A percentile compares a stretch with the other conserved stretches of the same genome.
Evolutionary conservation across 2,329 filamentous ascomycete species (phyloP).

Genomic region (Cyanodermella asteris): DNA sequence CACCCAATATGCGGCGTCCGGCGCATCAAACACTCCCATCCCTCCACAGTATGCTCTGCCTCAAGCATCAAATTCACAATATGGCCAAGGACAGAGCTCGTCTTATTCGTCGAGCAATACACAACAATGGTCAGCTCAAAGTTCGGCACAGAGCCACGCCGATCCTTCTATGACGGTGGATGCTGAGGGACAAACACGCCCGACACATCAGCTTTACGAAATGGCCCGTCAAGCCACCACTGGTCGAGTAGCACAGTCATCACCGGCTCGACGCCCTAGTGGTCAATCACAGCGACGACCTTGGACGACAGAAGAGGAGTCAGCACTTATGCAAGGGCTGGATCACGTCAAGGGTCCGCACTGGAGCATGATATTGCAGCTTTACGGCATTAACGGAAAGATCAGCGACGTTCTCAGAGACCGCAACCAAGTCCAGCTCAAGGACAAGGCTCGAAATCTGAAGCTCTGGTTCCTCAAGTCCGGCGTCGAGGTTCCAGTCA

Average conservation of each 20-base stretch:
- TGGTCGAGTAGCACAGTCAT: constrained; percentile 32
- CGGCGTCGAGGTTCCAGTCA: constrained; percentile 74
- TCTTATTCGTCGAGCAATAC: no score
- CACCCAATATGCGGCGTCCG: no score
- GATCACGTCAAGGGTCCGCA: constrained; percentile 79
- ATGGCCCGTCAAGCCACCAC: constrained; percentile 32
- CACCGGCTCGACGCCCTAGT: constrained; percentile 28
- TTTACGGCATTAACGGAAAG: constrained; percentile 61
- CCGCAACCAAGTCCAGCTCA: constrained; percentile 74
- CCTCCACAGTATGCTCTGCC: no score
- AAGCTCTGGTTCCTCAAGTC: constrained; percentile 86
- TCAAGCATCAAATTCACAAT: no score
- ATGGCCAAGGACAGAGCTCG: no score
- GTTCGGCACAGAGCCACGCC: no score
- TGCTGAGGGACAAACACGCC: no score
- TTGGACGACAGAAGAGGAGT: constrained; percentile 78
- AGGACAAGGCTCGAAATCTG: constrained; percentile 76
- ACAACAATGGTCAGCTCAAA: no score
- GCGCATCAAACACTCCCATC: no score
- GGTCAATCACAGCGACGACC: constrained; percentile 43
- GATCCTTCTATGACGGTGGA: no score
- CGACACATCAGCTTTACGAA: constrained; percentile 37
- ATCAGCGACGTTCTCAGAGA: constrained; percentile 70
- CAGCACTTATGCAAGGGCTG: constrained; percentile 69
- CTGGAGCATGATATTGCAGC: constrained; percentile 74